Percentiles rank a stretch among this genome's conserved stretches.
Conservation (phyloP, 2,329 filamentous ascomycete genomes). For the Fusarium sublunatum region DNA sequence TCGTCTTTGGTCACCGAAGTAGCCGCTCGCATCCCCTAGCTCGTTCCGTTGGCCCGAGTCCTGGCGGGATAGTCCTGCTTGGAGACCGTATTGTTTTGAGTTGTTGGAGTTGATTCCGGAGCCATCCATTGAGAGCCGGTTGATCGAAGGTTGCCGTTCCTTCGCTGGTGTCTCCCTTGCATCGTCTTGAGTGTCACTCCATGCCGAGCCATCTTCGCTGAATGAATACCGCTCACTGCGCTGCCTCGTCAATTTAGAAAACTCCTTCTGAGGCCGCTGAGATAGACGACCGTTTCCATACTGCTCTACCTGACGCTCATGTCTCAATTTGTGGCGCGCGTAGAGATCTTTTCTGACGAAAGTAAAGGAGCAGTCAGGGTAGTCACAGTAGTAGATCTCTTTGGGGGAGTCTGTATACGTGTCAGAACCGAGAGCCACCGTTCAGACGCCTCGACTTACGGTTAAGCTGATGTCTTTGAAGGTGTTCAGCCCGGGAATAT, state of each 20-base stretch:
- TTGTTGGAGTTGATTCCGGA: conserved; percentile 11
- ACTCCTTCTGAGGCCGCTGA: conserved; percentile 43
- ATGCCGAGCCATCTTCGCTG: conserved; percentile 45
- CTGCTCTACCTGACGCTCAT: conserved; percentile 44
- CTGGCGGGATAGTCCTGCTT: conserved; percentile 21
- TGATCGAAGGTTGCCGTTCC: conserved; percentile 14
- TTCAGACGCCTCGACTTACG: conserved; percentile 26
- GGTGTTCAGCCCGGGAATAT: conserved; percentile 46
- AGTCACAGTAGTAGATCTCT: conserved; percentile 48
- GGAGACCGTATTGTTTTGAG: conserved; percentile 6
- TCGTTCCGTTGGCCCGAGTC: conserved; percentile 32
- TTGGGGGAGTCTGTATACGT: conserved; percentile 43
- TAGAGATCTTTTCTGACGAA: conserved; percentile 47
- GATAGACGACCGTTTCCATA: conserved; percentile 45
- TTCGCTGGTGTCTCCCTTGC: conserved; percentile 37
- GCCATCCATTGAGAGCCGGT: conserved; percentile 23
- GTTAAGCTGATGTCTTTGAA: conserved; percentile 46
- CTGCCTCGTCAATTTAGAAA: conserved; percentile 37
- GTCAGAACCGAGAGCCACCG: conserved; percentile 21
- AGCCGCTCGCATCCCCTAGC: conserved; percentile 18
- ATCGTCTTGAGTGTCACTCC: conserved; percentile 47
- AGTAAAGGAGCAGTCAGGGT: conserved; percentile 46
- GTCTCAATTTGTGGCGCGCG: conserved; percentile 45
- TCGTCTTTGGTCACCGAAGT: conserved; percentile 36
- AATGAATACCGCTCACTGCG: conserved; percentile 42